Percentiles rank a stretch among this genome's conserved stretches.
Evolutionary conservation across 441 rosid genomes (phyloP).

Genomic region (Arabidopsis hybrid): DNA sequence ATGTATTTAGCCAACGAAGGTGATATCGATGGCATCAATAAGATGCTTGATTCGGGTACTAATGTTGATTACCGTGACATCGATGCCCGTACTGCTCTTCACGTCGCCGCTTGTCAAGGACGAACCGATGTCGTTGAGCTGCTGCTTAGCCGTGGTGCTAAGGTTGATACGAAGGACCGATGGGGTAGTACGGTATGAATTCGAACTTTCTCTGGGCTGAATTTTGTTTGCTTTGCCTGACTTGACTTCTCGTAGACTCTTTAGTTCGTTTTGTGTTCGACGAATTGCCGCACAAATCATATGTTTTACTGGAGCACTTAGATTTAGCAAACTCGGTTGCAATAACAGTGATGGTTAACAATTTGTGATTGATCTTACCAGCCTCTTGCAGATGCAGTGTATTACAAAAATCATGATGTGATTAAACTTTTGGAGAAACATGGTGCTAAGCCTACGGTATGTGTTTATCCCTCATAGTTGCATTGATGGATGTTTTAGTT

Average conservation of each 20-base stretch:
- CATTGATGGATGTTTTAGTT: background rate
- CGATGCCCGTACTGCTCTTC: conserved; percentile 79
- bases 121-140: conserved; percentile 66
- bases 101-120: conserved; percentile 80
- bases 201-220: background rate
- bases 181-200: conserved; percentile 81
- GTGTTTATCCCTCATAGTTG: conserved; percentile 9
- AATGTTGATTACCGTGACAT: conserved; percentile 70
- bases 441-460: conserved; percentile 73
- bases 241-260: background rate
- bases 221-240: background rate
- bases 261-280: conserved; percentile 38
- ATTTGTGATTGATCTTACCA: conserved; percentile 48
- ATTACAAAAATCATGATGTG: conserved; percentile 73
- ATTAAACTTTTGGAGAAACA: conserved; percentile 73
- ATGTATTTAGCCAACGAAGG: conserved; percentile 87
- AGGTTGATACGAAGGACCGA: conserved; percentile 62
- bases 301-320: conserved; percentile 8
- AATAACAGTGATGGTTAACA: conserved; percentile 23
- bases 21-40: conserved; percentile 66
- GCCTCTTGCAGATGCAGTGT: conserved; percentile 85
- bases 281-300: conserved; percentile 17
- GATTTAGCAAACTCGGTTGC: background rate
- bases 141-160: conserved; percentile 65
- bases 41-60: conserved; percentile 64